Conservation (phyloP, 768 basidiomycete species). For the Hypholoma sublateritium region DNA sequence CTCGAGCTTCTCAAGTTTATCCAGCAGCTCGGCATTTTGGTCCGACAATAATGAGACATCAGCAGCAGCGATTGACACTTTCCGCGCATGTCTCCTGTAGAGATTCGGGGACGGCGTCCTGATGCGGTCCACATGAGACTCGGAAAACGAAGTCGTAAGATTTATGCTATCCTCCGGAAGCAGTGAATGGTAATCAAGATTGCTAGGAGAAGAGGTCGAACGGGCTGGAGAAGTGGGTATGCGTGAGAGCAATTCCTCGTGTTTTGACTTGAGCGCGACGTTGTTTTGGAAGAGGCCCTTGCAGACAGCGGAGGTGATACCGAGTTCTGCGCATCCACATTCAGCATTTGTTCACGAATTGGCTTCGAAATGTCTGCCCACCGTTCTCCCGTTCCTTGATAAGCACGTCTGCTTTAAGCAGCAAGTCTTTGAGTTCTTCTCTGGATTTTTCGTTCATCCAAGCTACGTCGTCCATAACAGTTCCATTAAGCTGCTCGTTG, state of each 20-base stretch:
- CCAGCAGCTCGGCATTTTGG: conserved; percentile 80
- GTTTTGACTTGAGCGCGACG: conserved; percentile 64
- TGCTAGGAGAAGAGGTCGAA: conserved; percentile 36
- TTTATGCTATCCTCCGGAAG: not conserved
- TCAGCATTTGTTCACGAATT: conserved; percentile 1
- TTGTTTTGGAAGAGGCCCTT: conserved; percentile 73
- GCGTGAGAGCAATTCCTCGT: conserved; percentile 68
- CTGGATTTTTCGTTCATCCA: conserved; percentile 56
- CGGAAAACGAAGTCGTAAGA: conserved; percentile 29
- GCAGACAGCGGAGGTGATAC: conserved; percentile 63
- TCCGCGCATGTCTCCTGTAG: conserved; percentile 36
- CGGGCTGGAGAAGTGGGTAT: conserved; percentile 48
- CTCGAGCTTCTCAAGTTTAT: conserved; percentile 76
- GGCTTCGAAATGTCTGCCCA: conserved; percentile 23
- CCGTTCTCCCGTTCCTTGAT: conserved; percentile 80
- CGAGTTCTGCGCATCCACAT: conserved; percentile 49
- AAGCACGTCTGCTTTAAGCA: conserved; percentile 70
- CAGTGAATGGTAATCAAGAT: conserved; percentile 19
- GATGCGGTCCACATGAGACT: conserved; percentile 23
- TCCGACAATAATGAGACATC: conserved; percentile 74
- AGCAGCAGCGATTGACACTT: conserved; percentile 63
- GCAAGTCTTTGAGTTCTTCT: conserved; percentile 68
- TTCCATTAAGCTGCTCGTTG: conserved; percentile 6
- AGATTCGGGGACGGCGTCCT: conserved; percentile 21
- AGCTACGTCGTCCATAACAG: not conserved